Percentiles rank a stretch among this genome's conserved stretches.
Evolutionary conservation across 768 basidiomycete species (phyloP).

Genomic region (Tulasnella sp.): DNA sequence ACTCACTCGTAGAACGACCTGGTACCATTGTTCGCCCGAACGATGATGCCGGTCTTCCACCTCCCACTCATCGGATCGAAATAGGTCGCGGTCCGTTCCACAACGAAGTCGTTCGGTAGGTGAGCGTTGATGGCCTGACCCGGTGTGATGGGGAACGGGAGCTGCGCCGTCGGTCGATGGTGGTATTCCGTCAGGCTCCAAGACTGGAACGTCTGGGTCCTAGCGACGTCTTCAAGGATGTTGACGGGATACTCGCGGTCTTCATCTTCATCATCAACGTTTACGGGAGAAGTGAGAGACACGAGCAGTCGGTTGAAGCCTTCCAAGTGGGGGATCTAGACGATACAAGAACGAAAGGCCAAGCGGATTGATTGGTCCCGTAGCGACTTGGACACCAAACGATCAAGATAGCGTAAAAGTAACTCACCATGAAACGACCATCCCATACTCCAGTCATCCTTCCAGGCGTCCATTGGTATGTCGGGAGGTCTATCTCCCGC

Average conservation of each 20-base stretch:
- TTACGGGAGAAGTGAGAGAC: not conserved
- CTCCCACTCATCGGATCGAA: not conserved
- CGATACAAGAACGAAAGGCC: too few species aligned
- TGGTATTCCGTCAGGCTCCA: not conserved
- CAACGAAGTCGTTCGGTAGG: not conserved
- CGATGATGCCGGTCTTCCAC: not conserved
- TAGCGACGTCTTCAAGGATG: not conserved
- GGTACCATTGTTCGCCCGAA: not conserved
- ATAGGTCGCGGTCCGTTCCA: not conserved
- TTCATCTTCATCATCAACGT: not conserved
- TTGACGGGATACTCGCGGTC: not conserved
- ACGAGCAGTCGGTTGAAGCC: not conserved
- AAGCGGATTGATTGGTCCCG: not conserved
- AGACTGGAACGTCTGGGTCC: not conserved
- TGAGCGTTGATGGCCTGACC: slow-evolving; percentile 1
- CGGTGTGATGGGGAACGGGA: not conserved
- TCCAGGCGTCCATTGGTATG: slow-evolving; percentile 5
- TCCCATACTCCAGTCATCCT: slow-evolving; percentile 16
- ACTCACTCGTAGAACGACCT: not conserved
- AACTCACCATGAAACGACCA: slow-evolving; percentile 13
- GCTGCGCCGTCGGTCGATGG: not conserved
- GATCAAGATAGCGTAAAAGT: not conserved
- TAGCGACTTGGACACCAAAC: not conserved
- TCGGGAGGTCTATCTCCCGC: not conserved
- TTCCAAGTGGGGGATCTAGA: not conserved